Base-by-base conservation (phyloP, 768 basidiomycete species). In the Tricholomella constricta region DNA sequence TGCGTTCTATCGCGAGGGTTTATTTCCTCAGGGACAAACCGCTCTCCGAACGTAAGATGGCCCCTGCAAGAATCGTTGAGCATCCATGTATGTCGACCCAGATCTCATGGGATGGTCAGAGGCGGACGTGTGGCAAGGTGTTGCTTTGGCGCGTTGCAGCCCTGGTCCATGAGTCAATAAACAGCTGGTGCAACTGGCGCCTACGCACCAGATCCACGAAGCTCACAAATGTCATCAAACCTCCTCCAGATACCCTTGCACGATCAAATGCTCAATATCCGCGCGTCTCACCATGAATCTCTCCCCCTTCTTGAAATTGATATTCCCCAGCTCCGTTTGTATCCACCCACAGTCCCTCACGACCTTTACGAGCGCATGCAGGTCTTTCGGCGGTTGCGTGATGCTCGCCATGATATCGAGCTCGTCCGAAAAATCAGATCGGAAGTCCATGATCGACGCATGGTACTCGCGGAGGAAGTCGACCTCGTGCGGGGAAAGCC, bases 241-340 rank as follows among this genome's bases (percentile, higher is more conserved):
- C 63, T 95, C 85, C 74, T 98, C 91, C 59, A 99, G 73, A 69
- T 88, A 96, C 4, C 95, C 95, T 64, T 94, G 91, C 1, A 95
- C 86, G 60, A 98, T 92, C 60, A 98, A 78, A 67, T 95, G 88
- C 67, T 99, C 97, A 56, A 99, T 87, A 66, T 95, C 93, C 6
- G 89, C 82, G 59, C 92, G 76, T 32, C 91, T 78, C 46, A 98
- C 87, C 78, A 94, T 86, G 62, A 91, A 96, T 57, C 96, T 74
- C 69, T 93, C 88, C 0, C 94, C 96, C 68, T 87, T 90, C 64
- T 82, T 81, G 65, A 98, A 94, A 68, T 95, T 89, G 53, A 99
- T 87, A 51, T 82, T 87, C 8, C 97, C 97, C 51, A 88, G 74
- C 70, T 97, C 94, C 1, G 95, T 93, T 69, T 94, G 88, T 17